phyloP scores from a whole-genome alignment of 805 yeast genomes.

The Kazachstania bromeliacearum region DNA sequence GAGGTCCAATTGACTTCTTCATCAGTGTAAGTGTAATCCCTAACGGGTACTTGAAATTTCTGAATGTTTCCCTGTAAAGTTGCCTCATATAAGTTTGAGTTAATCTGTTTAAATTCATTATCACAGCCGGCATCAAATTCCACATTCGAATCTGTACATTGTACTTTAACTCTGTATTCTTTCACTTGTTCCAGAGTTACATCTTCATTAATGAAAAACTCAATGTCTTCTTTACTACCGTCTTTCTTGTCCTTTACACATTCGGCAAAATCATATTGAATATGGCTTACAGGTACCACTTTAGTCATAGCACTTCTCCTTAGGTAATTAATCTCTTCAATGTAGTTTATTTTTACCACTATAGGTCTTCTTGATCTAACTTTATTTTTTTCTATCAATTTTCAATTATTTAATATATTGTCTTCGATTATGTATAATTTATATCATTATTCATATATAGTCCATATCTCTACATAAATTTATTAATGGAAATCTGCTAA shows the following conservation, averaged over 20 bases:
- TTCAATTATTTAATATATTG: not conserved
- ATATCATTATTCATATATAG: too few species aligned
- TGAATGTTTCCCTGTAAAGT: slow-evolving; percentile 8
- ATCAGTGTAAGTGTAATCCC: not conserved
- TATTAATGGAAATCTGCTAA: slow-evolving; percentile 11
- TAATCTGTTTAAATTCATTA: slow-evolving; percentile 6
- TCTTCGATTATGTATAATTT: not conserved
- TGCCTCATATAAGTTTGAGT: slow-evolving; percentile 10
- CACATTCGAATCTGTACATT: slow-evolving; percentile 9
- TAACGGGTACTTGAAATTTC: slow-evolving; percentile 6
- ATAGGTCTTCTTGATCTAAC: too few species aligned
- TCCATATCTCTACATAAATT: too few species aligned
- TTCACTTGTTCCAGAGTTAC: slow-evolving; percentile 14
- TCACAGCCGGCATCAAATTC: slow-evolving; percentile 12
- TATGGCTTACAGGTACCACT: slow-evolving; percentile 14
- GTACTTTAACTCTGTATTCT: slow-evolving; percentile 26
- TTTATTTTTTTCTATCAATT: not conserved
- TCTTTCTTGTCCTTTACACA: slow-evolving; percentile 31
- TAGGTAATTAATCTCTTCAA: too few species aligned
- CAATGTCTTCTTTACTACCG: slow-evolving; percentile 20
- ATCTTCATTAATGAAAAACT: slow-evolving; percentile 38
- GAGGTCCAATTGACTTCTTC: slow-evolving; percentile 21
- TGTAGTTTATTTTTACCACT: too few species aligned
- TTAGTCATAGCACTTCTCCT: too few species aligned
- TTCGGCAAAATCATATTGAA: slow-evolving; percentile 40